Base-by-base conservation (phyloP, 352 stramenopile species). In the Globisporangium radiosum region DNA sequence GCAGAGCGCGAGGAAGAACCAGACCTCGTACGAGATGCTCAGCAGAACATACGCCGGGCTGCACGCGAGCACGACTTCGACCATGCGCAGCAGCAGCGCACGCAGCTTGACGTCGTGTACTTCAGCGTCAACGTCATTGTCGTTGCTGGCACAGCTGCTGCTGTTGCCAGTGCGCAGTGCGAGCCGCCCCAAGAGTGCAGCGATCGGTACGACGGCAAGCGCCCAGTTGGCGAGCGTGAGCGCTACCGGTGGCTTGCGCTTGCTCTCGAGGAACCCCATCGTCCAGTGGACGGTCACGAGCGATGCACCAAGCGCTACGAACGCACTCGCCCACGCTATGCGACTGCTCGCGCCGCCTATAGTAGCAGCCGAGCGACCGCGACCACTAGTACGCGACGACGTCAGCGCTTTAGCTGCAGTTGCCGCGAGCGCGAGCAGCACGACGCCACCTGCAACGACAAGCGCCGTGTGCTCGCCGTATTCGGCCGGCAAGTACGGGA, bases 11-110 rank as follows among this genome's bases (percentile, higher is more conserved):
- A 75, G 70, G 60, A 83, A 92, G 59, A 94, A 94, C 36, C 90
- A 66, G 51, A 92, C 81, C 60, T 94, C 85, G 68, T 92, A 94
- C 40, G 83, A 86, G 55, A 94, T 92, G 54, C 82, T 92, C n/a
- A 94, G 58, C 15, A 92, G 57, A 40, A 86, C 61, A 51, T 80
- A 94, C 2, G 77, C 70, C 14, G 82, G 82, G 5, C 74, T 75
- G 43, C 91, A 74, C 6, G 73, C 75, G 3, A 87, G 52, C 55
- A 87, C 70, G 47, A 92, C 65, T 36, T 80, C 69, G 14, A 89
- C 59, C 40, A 90, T 64, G 8, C 80, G 77, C 44, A 54, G 57
- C 11, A 76, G 39, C 44, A 63, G 44, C 7, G 11, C 44, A 39
- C 39, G 49, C 5, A 52, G 58, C 33, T 58, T 54, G 11, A 25